phyloP scores from a whole-genome alignment of 1,284 basidiomycete genomes.

The Ganoderma lingzhi region DNA sequence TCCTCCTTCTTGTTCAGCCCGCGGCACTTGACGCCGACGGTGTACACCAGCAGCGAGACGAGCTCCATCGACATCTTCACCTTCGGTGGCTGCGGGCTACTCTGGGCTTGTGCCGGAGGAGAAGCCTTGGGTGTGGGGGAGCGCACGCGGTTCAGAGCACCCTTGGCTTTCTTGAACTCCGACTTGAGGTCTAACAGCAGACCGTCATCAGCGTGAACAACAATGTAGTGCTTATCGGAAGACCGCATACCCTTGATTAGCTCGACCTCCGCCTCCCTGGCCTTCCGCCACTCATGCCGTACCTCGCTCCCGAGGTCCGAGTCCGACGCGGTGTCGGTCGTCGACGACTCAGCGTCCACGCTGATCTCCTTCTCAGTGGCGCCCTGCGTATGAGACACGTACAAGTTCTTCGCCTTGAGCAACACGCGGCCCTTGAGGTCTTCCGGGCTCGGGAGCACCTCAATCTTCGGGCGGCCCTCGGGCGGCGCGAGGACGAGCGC shows the following conservation, averaged over 20 bases:
- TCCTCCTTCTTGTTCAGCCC: slow-evolving; percentile 91
- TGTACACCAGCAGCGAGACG: slow-evolving; percentile 88
- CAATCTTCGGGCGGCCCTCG: slow-evolving; percentile 56
- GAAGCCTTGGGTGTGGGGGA: slow-evolving; percentile 23
- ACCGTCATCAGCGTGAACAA: not conserved
- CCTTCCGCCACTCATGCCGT: slow-evolving; percentile 44
- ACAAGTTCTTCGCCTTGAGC: slow-evolving; percentile 84
- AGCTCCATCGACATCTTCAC: slow-evolving; percentile 80
- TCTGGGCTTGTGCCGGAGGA: slow-evolving; percentile 18
- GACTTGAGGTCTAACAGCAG: slow-evolving; percentile 40
- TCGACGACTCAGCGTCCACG: slow-evolving; percentile 56
- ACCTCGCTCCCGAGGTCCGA: slow-evolving; percentile 40
- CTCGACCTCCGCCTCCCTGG: slow-evolving; percentile 40
- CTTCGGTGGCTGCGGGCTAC: slow-evolving; percentile 43
- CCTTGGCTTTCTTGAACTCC: slow-evolving; percentile 48
- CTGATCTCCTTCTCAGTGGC: slow-evolving; percentile 47
- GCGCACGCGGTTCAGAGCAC: slow-evolving; percentile 48
- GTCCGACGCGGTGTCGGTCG: slow-evolving; percentile 55
- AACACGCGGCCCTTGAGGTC: slow-evolving; percentile 84
- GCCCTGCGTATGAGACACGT: slow-evolving; percentile 50
- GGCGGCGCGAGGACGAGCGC: slow-evolving; percentile 72
- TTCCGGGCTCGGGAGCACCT: slow-evolving; percentile 86
- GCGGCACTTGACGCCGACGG: slow-evolving; percentile 93
- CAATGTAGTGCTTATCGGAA: no score
- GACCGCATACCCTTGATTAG: slow-evolving; percentile 39